Evolutionary conservation across 768 basidiomycete species (phyloP).

Genomic region (Rhodotorula babjevae): DNA sequence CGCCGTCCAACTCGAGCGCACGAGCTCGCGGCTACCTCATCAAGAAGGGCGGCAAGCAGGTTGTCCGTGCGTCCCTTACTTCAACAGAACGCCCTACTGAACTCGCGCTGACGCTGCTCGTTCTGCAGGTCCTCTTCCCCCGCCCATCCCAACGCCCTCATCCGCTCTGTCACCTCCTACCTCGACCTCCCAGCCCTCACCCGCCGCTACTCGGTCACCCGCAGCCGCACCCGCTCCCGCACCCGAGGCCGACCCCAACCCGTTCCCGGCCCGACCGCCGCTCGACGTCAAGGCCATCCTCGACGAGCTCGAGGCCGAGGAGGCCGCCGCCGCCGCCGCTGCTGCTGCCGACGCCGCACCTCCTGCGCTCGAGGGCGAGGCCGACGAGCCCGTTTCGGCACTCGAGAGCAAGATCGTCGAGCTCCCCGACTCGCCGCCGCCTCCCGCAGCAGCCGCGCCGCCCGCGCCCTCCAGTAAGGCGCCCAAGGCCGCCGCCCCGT

Average conservation of each 20-base stretch:
- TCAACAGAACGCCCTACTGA: too few species aligned
- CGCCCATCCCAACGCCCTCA: neutral
- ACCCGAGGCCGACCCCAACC: neutral
- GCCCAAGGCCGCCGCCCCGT: neutral
- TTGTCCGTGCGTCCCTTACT: constrained; percentile 23
- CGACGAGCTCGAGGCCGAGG: constrained; percentile 35
- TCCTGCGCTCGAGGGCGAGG: neutral
- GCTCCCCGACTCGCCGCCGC: neutral
- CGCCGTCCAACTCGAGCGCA: neutral
- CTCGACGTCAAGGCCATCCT: constrained; percentile 26
- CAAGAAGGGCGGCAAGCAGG: constrained; percentile 35
- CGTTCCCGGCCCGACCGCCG: neutral
- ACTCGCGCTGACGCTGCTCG: neutral
- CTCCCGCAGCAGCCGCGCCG: neutral
- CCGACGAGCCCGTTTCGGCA: too few species aligned
- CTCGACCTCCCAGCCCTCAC: neutral
- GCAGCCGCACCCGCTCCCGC: neutral
- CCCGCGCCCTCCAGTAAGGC: neutral
- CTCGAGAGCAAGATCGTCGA: neutral
- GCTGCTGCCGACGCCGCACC: neutral
- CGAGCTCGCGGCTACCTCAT: constrained; percentile 28
- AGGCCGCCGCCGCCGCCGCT: constrained; percentile 1
- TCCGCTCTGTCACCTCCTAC: neutral
- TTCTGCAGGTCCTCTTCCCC: constrained; percentile 9
- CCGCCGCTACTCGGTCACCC: neutral